Base-by-base conservation (phyloP, 805 yeast species). In the Myxozyma neglecta region DNA sequence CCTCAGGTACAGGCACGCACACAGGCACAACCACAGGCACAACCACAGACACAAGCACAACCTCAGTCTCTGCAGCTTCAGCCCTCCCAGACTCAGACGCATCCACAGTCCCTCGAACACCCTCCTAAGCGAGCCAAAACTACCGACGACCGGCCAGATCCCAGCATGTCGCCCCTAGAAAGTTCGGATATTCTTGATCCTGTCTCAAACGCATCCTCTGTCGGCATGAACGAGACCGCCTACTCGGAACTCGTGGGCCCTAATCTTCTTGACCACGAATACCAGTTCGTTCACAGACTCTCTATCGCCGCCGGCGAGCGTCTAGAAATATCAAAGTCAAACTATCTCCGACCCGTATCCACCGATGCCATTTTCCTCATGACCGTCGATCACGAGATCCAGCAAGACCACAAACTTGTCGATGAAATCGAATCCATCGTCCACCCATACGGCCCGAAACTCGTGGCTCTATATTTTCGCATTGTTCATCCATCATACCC, bases 401-500 rank as follows among this genome's bases (percentile, higher is more conserved):
- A 57, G 16, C 56, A 57, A 29, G 70, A 68, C 51, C 52, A 57
- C 34, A 49, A 61, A 36, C 57, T 62, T 34, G 65, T 61, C n/a
- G 67, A 55, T 16, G 63, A 61, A 42, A 67, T 69, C 16, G 65
- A 65, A 32, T 43, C 52, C 29, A 56, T 69, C 18, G 67, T 69
- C 8, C 53, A 55, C 16, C 70, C 70, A 7, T 61, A 67, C 46
- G 63, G 64, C 5, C 68, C 68, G 8, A 59, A 59, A 46, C 64
- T 69, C 14, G 62, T 69, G 5, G 61, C 56, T 8, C 61, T 69
- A 20, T 69, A 69, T 45, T 69, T 69, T 53, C 50, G 57, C 16
- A 66, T 68, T 44, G 64, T 69, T 20, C 72, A 69, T 52, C 70
- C 71, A 9, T 64, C 70, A 11, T 69, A 69, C 56, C 72, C 72